phyloP scores from a whole-genome alignment of 257 asterid genomes.

The Agastache rugosa region DNA sequence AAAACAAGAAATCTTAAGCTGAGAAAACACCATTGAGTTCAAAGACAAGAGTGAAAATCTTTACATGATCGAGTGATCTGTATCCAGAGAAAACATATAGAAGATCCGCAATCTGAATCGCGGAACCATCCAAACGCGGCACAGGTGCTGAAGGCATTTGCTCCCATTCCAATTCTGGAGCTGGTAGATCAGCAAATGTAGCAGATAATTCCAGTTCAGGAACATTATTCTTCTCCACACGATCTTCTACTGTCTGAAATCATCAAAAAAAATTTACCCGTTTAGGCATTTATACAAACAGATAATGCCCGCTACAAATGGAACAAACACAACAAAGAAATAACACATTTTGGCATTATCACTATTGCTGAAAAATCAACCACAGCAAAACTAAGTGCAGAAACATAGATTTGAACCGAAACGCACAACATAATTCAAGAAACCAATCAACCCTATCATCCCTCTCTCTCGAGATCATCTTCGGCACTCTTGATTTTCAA shows the following conservation, averaged over 20 bases:
- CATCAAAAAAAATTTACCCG: slow-evolving; percentile 1
- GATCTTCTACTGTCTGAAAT: slow-evolving; percentile 31
- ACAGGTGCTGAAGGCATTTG: slow-evolving; percentile 81
- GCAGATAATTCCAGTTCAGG: slow-evolving; percentile 50
- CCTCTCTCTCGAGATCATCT: too few relatives aligned
- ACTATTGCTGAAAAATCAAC: not conserved
- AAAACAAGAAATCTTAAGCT: not conserved
- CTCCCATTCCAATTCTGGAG: slow-evolving; percentile 79
- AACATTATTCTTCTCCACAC: slow-evolving; percentile 24
- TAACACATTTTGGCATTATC: not conserved
- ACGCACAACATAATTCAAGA: too few relatives aligned
- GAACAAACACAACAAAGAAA: not conserved
- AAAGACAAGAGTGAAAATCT: not conserved
- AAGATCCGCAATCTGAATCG: slow-evolving; percentile 66
- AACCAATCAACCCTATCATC: not conserved
- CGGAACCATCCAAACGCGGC: slow-evolving; percentile 79
- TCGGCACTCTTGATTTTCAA: slow-evolving; percentile 1
- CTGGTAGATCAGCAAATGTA: slow-evolving; percentile 81
- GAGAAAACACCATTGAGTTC: not conserved
- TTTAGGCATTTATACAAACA: slow-evolving; percentile 16
- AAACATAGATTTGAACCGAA: not conserved
- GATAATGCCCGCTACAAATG: not conserved
- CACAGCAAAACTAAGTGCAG: not conserved
- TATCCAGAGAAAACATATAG: slow-evolving; percentile 69
- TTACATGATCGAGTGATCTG: slow-evolving; percentile 67